These are phyloP conservation scores for Babesia sp. DNA, from an alignment of 169 alveolate species.

Conservation along the genomic window DNA sequence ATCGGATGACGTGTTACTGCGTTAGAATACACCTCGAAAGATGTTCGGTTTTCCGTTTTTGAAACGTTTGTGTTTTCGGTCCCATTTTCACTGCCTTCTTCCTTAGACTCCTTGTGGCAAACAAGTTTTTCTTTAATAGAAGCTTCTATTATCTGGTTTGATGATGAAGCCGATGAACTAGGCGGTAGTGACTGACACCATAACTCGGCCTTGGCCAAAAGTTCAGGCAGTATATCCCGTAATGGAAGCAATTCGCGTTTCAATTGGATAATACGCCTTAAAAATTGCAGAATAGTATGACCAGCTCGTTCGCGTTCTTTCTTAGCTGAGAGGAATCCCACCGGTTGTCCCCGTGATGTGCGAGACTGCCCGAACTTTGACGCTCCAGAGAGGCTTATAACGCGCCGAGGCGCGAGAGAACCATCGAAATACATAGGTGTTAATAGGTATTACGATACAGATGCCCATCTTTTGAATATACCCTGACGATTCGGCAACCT, in stretches of 20 bases:
- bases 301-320: slow-evolving; percentile 19
- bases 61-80: background rate
- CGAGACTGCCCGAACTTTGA: slow-evolving; percentile 12
- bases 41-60: background rate
- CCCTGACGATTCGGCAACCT: too few relatives aligned
- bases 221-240: background rate
- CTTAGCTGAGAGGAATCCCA: slow-evolving; percentile 2
- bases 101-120: too few relatives aligned
- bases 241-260: background rate
- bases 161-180: too few relatives aligned
- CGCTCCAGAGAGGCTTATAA: slow-evolving; percentile 66
- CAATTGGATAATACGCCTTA: background rate
- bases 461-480: too few relatives aligned
- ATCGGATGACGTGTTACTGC: slow-evolving; percentile 41
- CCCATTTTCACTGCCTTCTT: too few relatives aligned
- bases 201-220: slow-evolving; percentile 3
- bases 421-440: slow-evolving; percentile 54
- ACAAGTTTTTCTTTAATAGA: too few relatives aligned
- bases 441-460: too few relatives aligned
- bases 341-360: background rate
- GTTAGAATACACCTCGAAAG: background rate
- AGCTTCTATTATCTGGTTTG: too few relatives aligned
- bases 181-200: too few relatives aligned
- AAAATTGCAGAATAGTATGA: background rate
- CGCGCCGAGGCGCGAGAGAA: slow-evolving; percentile 45